Evolutionary conservation across 2,329 filamentous ascomycete genomes (phyloP).

Genomic region (Clonostachys chloroleuca): DNA sequence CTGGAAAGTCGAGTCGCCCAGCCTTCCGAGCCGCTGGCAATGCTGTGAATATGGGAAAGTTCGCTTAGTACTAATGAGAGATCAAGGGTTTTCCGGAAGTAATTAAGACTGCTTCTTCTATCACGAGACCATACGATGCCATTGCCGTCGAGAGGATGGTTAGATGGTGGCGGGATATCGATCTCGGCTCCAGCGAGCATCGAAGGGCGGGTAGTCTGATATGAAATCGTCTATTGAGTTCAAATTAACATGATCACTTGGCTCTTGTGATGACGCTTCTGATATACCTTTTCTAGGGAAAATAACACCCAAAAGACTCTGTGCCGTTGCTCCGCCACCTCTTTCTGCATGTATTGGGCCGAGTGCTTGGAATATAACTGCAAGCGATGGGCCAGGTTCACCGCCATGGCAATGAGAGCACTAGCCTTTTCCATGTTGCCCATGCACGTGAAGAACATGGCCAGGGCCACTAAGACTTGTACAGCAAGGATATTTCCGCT

Average conservation of each 20-base stretch:
- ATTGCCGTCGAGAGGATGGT: slow-evolving; percentile 17
- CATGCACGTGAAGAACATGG: slow-evolving; percentile 28
- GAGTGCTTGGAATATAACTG: slow-evolving; percentile 23
- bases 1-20: slow-evolving; percentile 21
- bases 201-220: slow-evolving; percentile 25
- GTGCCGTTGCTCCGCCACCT: slow-evolving; percentile 22
- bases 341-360: slow-evolving; percentile 12
- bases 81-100: slow-evolving; percentile 33
- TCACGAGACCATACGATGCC: slow-evolving; percentile 27
- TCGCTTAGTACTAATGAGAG: slow-evolving; percentile 11
- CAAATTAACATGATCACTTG: neutral
- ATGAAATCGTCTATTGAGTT: slow-evolving; percentile 22
- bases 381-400: slow-evolving; percentile 28
- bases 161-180: slow-evolving; percentile 28
- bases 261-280: too few relatives aligned
- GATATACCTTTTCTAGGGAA: slow-evolving; percentile 28
- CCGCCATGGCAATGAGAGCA: slow-evolving; percentile 29
- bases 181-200: slow-evolving; percentile 32
- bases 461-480: slow-evolving; percentile 30
- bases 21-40: slow-evolving; percentile 7
- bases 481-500: slow-evolving; percentile 29
- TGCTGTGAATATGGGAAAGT: slow-evolving; percentile 24
- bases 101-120: slow-evolving; percentile 24
- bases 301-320: slow-evolving; percentile 36
- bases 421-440: slow-evolving; percentile 27